Percentiles rank a stretch among this genome's conserved stretches.
Evolutionary conservation across 2,329 filamentous ascomycete genomes (phyloP).

Genomic region (Hypoxylon sp.): DNA sequence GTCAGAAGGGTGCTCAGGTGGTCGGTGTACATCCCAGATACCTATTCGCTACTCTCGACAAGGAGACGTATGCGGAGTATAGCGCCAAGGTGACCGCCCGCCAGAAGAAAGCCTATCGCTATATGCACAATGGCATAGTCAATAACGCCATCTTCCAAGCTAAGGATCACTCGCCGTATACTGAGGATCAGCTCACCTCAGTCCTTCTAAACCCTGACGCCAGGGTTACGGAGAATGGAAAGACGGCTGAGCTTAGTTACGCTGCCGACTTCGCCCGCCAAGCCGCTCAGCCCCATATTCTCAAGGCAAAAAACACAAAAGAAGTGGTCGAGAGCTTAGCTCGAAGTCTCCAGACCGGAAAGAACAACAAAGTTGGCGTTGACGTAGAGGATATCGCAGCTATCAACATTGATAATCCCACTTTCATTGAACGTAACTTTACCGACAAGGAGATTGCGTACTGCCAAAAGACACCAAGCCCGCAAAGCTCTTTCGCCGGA

Average conservation of each 20-base stretch:
- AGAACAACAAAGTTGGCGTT: slow-evolving; percentile 86
- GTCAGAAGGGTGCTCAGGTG: slow-evolving; percentile 97
- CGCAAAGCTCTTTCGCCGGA: slow-evolving; percentile 92
- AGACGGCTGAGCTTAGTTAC: slow-evolving; percentile 83
- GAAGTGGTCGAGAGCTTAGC: slow-evolving; percentile 85
- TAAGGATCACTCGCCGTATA: slow-evolving; percentile 92
- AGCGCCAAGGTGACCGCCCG: slow-evolving; percentile 89
- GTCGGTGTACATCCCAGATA: slow-evolving; percentile 97
- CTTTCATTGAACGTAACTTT: slow-evolving; percentile 95
- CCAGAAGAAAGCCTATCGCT: slow-evolving; percentile 99
- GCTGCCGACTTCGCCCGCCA: slow-evolving; percentile 78
- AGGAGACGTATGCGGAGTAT: slow-evolving; percentile 86
- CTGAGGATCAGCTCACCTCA: slow-evolving; percentile 85
- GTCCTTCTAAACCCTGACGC: slow-evolving; percentile 96
- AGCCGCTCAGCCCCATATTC: slow-evolving; percentile 64
- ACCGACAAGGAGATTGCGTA: slow-evolving; percentile 87
- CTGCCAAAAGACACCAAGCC: slow-evolving; percentile 83
- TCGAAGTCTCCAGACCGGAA: slow-evolving; percentile 64
- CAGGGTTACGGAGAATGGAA: slow-evolving; percentile 88
- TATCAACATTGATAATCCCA: slow-evolving; percentile 94
- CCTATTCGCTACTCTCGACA: slow-evolving; percentile 92
- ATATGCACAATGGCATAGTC: slow-evolving; percentile 98
- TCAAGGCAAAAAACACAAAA: slow-evolving; percentile 74
- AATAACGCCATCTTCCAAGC: slow-evolving; percentile 98
- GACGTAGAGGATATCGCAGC: slow-evolving; percentile 91